Conservation (phyloP, 768 basidiomycete genomes). For the Peribolospora kevripleyi region DNA sequence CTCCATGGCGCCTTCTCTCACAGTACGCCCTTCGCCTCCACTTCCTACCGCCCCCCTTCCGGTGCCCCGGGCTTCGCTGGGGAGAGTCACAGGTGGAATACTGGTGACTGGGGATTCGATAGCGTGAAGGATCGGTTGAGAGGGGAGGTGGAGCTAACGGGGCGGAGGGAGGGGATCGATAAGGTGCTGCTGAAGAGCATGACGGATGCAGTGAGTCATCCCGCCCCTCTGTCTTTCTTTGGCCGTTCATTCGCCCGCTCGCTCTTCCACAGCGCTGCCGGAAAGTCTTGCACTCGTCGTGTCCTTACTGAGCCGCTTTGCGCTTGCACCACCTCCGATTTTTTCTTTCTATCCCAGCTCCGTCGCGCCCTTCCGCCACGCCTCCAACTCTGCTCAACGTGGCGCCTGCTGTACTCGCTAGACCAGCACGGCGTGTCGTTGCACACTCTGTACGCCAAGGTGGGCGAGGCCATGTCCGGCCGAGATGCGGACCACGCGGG, state of each 20-base stretch:
- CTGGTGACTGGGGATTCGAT: too few species aligned
- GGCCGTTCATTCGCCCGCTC: not conserved
- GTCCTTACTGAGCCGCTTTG: not conserved
- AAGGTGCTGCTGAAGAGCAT: conserved; percentile 4
- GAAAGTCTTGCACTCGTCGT: not conserved
- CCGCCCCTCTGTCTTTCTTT: not conserved
- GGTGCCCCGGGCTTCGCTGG: too few species aligned
- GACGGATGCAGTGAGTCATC: conserved; percentile 8
- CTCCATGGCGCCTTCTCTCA: too few species aligned
- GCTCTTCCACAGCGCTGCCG: not conserved
- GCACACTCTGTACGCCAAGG: conserved; percentile 45
- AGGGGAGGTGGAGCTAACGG: not conserved
- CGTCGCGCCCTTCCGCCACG: conserved; percentile 49
- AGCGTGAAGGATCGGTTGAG: too few species aligned
- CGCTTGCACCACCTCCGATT: not conserved
- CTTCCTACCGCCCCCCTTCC: too few species aligned
- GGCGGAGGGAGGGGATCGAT: conserved; percentile 1
- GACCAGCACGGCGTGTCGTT: conserved; percentile 90
- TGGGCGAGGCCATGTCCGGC: conserved; percentile 12
- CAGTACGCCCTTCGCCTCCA: too few species aligned
- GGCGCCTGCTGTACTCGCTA: conserved; percentile 65
- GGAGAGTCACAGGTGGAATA: too few species aligned
- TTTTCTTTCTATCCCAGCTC: conserved; percentile 26
- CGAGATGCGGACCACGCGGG: conserved; percentile 20
- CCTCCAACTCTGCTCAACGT: conserved; percentile 39